Evolutionary conservation across 768 basidiomycete species (phyloP), one percentile per base, ranked within the genome.

Genomic region (Tylopilus balloui): DNA sequence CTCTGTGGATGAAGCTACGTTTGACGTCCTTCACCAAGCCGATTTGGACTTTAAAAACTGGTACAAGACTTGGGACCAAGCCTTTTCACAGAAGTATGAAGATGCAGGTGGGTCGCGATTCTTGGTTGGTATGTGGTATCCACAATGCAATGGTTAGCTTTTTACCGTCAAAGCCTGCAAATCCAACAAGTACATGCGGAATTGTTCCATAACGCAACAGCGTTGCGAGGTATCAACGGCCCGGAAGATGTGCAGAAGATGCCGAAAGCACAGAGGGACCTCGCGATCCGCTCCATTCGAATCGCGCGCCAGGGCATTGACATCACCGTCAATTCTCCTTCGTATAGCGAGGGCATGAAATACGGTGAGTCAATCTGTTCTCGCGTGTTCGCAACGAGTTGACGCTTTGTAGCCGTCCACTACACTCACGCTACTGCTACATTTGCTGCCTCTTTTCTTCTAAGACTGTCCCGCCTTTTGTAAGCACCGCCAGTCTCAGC

Each of bases 391-490:
- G 52, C 44, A 23, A 46, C 12, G 21, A 46, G 39, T 51, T 53
- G 40, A 58, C 32, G 24, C 20, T 17, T 10, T 19, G 17, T 55
- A 90, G 89, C 91, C 14, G 88, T 92, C n/a, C 85, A 90, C 62
- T 87, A 88, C 59, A 88, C 88, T 13, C 93, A 97, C 63, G 89
- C 90, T 35, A 90, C 91, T 24, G 93, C 93, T 6, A 95, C 93
- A 0, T 97, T 97, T 69, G 80, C 89, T 19, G 93, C 92, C 12
- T 90, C 91, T 4, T 88, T 97, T 67, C 74, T 95, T 51, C 75
- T 97, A 42, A 84, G 93, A 27, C 73, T 96, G 41, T 82, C 85
- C 31, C 81, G 93, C 21, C 75, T 97, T 34, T 94, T 96, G 89
- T 92, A 63, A 69, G 88, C 69, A 21, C 11, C n/a, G 9, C 29